Percentiles rank a stretch among this genome's conserved stretches.
phyloP scores from a whole-genome alignment of 1,284 basidiomycete species.

The Fistulina hepatica region DNA sequence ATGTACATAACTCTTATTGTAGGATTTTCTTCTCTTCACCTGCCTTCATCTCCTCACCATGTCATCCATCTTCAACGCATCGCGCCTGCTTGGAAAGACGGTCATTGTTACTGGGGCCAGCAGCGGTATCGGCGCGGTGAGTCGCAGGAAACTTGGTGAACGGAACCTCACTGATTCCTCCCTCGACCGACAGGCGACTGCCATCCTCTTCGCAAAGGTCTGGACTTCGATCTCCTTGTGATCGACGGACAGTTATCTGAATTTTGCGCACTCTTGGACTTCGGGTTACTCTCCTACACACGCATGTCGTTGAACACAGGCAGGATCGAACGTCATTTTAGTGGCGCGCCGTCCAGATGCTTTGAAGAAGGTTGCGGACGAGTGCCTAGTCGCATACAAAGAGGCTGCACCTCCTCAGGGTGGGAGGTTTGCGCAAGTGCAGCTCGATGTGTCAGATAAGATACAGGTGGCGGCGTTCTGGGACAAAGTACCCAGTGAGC shows the following conservation, averaged over 20 bases:
- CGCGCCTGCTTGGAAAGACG: slow-evolving; percentile 71
- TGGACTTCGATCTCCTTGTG: slow-evolving; percentile 1
- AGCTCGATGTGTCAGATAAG: slow-evolving; percentile 69
- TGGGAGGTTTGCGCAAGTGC: slow-evolving; percentile 56
- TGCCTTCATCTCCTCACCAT: slow-evolving; percentile 22
- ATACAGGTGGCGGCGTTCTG: slow-evolving; percentile 54
- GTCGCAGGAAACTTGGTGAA: slow-evolving; percentile 15
- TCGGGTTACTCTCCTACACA: no score
- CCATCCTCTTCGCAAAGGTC: slow-evolving; percentile 76
- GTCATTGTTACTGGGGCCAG: slow-evolving; percentile 83
- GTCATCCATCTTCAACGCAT: slow-evolving; percentile 74
- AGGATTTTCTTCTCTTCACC: slow-evolving; percentile 6
- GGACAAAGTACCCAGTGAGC: slow-evolving; percentile 56
- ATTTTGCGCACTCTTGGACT: no score
- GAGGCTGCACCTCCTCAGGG: slow-evolving; percentile 61
- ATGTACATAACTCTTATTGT: slow-evolving; percentile 3
- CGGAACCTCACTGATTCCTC: slow-evolving; percentile 6
- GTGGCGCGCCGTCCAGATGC: slow-evolving; percentile 59
- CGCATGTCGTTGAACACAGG: slow-evolving; percentile 30
- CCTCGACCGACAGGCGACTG: slow-evolving; percentile 49
- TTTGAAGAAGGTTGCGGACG: slow-evolving; percentile 51
- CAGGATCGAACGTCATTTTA: slow-evolving; percentile 69
- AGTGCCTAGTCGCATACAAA: slow-evolving; percentile 60
- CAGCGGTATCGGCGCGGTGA: slow-evolving; percentile 71
- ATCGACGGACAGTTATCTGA: not conserved